Percentiles rank a stretch among this genome's conserved stretches.
Evolutionary conservation across 257 asterid genomes (phyloP).

Genomic region (Plantago ovata): DNA sequence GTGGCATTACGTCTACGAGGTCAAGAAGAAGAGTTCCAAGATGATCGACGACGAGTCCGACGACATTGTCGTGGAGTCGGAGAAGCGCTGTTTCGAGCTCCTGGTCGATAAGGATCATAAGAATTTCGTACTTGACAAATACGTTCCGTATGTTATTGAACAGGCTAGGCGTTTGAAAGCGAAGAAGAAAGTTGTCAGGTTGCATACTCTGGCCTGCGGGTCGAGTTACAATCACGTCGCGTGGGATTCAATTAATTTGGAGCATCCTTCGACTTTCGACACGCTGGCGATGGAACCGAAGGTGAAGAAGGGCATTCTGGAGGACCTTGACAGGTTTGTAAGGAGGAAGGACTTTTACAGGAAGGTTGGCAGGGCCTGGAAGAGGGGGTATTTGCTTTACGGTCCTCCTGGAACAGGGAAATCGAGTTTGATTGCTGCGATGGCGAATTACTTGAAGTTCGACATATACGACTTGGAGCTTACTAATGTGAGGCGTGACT

Average conservation of each 20-base stretch:
- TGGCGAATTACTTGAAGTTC: constrained; percentile 65
- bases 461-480: constrained; percentile 74
- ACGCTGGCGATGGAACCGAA: constrained; percentile 54
- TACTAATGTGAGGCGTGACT: constrained; percentile 41
- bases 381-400: constrained; percentile 65
- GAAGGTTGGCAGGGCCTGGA: constrained; percentile 79
- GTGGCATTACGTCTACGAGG: constrained; percentile 48
- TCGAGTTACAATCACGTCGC: not conserved
- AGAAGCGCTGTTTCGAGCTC: constrained; percentile 51
- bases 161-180: constrained; percentile 32
- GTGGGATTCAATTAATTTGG: constrained; percentile 63
- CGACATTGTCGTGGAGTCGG: constrained; percentile 16
- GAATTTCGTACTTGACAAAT: constrained; percentile 37
- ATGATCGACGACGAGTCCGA: constrained; percentile 26
- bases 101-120: constrained; percentile 36
- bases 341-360: constrained; percentile 57
- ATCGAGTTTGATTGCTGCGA: constrained; percentile 69
- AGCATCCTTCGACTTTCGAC: constrained; percentile 72
- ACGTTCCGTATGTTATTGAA: constrained; percentile 46
- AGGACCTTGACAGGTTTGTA: constrained; percentile 61
- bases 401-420: constrained; percentile 88
- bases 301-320: constrained; percentile 29
- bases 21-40: constrained; percentile 20
- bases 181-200: constrained; percentile 35
- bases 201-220: constrained; percentile 40